Conservation (phyloP, 352 stramenopile genomes). For the Elongisporangium prolatum region DNA sequence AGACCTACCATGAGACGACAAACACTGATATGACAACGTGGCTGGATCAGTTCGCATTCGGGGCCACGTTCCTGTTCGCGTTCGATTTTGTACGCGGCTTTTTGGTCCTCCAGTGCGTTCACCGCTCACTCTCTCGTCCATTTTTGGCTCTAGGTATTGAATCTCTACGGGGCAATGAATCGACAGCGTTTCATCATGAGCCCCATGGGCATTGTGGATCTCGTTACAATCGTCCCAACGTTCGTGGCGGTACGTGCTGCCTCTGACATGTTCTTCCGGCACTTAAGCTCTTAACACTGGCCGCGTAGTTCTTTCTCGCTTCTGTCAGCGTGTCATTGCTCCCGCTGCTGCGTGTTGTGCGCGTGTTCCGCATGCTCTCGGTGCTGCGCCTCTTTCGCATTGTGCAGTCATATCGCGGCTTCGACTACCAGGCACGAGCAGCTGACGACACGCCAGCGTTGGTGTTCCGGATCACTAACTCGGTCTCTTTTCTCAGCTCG, state of each 20-base stretch:
- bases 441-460: not conserved
- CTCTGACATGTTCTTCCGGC: slow-evolving; percentile 1
- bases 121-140: not conserved
- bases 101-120: no score
- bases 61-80: slow-evolving; percentile 36
- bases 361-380: slow-evolving; percentile 52
- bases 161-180: slow-evolving; percentile 36
- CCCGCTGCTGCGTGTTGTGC: slow-evolving; percentile 41
- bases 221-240: slow-evolving; percentile 47
- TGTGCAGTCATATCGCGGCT: slow-evolving; percentile 44
- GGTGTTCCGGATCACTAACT: not conserved
- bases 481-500: slow-evolving; percentile 14
- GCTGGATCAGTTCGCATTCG: slow-evolving; percentile 32
- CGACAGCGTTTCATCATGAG: slow-evolving; percentile 34
- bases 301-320: slow-evolving; percentile 26
- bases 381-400: slow-evolving; percentile 58
- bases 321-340: slow-evolving; percentile 30
- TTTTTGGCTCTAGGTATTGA: slow-evolving; percentile 17
- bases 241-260: slow-evolving; percentile 23
- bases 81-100: slow-evolving; percentile 48
- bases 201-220: slow-evolving; percentile 49
- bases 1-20: slow-evolving; percentile 27
- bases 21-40: slow-evolving; percentile 2
- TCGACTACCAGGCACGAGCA: slow-evolving; percentile 39
- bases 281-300: not conserved